Base-by-base conservation (phyloP, 78 protist species). In the Polysphondylium violaceum region DNA sequence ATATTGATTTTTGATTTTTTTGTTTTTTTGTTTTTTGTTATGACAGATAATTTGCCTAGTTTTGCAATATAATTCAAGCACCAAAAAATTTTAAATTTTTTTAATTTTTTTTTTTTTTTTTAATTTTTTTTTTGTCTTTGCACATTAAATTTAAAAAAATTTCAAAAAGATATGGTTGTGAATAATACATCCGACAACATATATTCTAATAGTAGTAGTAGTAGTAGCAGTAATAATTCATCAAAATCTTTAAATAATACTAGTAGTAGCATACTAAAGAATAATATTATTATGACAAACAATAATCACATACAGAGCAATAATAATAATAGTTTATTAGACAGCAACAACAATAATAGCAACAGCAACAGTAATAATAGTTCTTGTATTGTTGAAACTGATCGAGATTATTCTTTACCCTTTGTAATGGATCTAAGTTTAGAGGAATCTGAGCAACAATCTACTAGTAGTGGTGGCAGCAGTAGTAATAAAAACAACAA, bases 341-440 rank as follows among this genome's bases (percentile, higher is more conserved):
- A 21, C 35, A 29, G 40, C 17, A 21, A 19, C 2, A 29, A 64
- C 8, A 64, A 1, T 17, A 29, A 41, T 33, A 61, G 71, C 19
- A 61, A 35, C 19, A 21, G 31, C 29, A 27, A 60, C 19, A 60
- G 68, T 31, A 60, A 33, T 27, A 61, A 61, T 61, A 29, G 14
- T 17, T 29, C 23, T 27, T 29, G 27, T 5, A 27, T 7, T 55
- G 21, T 2, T 3, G 21, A 51, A 21, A n/a, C 40, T 19, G 40
- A 51, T 38, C 33, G 73, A 38, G 73, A 65, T 11, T 38, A 65
- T 38, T 65, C 73, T 2, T 65, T 65, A 5, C 73, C 73, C 17
- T 65, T 65, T 41, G n/a, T 65, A 38, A 65, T 65, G 73, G 73
- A 65, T 65, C 40, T 65, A 65, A 38, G 55, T 38, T 38, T 65